Percentiles rank a stretch among this genome's conserved stretches.
These are phyloP conservation scores for Ascochyta pisi DNA, from an alignment of 2,329 filamentous ascomycete genomes.

Conservation along the genomic window DNA sequence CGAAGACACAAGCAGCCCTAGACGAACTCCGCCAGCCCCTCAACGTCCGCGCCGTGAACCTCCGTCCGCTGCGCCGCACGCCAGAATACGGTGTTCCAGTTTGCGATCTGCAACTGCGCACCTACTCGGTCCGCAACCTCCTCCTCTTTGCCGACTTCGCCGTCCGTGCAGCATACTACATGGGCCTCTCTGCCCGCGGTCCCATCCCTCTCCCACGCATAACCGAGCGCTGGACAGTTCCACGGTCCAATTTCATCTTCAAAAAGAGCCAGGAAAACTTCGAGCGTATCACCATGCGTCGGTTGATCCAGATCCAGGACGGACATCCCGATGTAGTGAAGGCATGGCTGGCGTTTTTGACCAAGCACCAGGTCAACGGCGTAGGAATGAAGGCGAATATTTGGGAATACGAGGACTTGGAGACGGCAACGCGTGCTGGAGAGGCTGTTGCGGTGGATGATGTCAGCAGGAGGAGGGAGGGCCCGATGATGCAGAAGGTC, in stretches of 20 bases:
- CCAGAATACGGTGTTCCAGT: slow-evolving; percentile 79
- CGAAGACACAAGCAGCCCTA: slow-evolving; percentile 40
- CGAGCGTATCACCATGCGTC: slow-evolving; percentile 83
- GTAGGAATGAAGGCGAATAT: slow-evolving; percentile 99
- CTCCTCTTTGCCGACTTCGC: slow-evolving; percentile 97
- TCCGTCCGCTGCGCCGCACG: slow-evolving; percentile 79
- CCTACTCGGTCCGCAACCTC: slow-evolving; percentile 86
- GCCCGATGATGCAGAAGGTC: slow-evolving; percentile 44
- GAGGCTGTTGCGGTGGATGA: slow-evolving; percentile 36
- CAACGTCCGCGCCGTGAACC: slow-evolving; percentile 83
- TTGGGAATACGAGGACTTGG: slow-evolving; percentile 81
- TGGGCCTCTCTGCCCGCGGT: slow-evolving; percentile 83
- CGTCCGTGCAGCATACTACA: slow-evolving; percentile 91
- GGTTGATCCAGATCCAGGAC: slow-evolving; percentile 91
- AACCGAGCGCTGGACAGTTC: slow-evolving; percentile 93
- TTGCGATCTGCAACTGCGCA: slow-evolving; percentile 91
- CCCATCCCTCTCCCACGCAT: slow-evolving; percentile 86
- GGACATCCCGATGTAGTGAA: slow-evolving; percentile 88
- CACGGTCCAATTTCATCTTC: slow-evolving; percentile 86
- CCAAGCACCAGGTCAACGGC: slow-evolving; percentile 93
- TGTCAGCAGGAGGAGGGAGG: slow-evolving; percentile 39
- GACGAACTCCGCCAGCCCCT: slow-evolving; percentile 62
- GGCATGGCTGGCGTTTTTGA: slow-evolving; percentile 88
- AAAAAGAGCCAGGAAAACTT: slow-evolving; percentile 99
- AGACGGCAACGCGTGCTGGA: slow-evolving; percentile 39